Evolutionary conservation across 1,139 yeast species (phyloP), one percentile per base, ranked within the genome.

Genomic region (Debaryomycetaceae sp.): DNA sequence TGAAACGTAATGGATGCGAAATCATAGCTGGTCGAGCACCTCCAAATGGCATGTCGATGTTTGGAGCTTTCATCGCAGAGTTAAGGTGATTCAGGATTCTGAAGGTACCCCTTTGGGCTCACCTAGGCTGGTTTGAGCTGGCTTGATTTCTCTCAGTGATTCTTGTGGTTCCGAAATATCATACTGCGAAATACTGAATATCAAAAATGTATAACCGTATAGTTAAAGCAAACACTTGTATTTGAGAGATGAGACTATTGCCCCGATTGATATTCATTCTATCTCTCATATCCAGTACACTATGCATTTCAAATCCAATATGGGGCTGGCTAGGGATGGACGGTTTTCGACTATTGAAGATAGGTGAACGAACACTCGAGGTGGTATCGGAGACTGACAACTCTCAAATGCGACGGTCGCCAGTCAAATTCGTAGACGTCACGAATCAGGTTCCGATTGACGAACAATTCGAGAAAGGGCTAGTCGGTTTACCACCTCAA

Each of bases 371-470:
- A 31, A 65, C 69, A 22, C 67, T 69, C 41, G 61, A 69, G 39
- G 58, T 74, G 43, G 79, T 79, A 41, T 62, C 74, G 13, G 95
- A 87, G 56, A 59, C 62, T 6, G 83, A 83, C 40, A 83, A 87
- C 60, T 61, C 80, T 45, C 60, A 63, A 8, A 68, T 84, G 49
- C 78, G 72, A 56, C 72, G 84, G 45, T 62, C 72, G 24, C 83
- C 85, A 39, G 63, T 74, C 36, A 75, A 72, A 36, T 88, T 87
- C 60, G 78, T 88, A 52, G 96, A 89, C 64, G 75, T 88, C 36
- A 87, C 96, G 6, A 71, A 72, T 36, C 65, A 63, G 37, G 49
- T 72, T 43, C 66, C 75, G 34, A 59, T 67, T 24, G 62, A 67
- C 11, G 65, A 66, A 2, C 75, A 78, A 6, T 51, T 61, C 22